These are phyloP conservation scores for Bremia lactucae DNA, from an alignment of 352 stramenopile species.

Conservation along the genomic window DNA sequence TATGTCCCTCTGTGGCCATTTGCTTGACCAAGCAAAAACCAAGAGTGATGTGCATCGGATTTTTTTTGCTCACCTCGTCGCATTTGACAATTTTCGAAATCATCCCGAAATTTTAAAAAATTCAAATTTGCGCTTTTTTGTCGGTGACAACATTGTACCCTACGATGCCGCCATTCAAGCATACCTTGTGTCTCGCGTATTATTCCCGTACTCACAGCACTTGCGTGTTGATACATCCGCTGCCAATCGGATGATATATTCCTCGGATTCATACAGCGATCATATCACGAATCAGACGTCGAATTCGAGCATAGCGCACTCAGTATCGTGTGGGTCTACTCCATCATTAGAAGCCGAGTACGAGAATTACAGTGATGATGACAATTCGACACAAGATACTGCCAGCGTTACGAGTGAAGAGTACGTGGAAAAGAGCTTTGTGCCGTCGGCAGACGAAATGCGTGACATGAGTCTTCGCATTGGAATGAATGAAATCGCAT, in stretches of 20 bases:
- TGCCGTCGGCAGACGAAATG: conserved; percentile 49
- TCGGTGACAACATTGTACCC: conserved; percentile 45
- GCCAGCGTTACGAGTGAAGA: conserved; percentile 22
- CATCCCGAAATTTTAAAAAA: conserved; percentile 38
- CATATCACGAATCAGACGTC: background rate
- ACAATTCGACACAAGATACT: conserved; percentile 25
- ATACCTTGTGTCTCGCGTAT: conserved; percentile 45
- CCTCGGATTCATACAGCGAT: background rate
- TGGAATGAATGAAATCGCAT: conserved; percentile 65
- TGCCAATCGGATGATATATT: background rate
- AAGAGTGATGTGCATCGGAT: conserved; percentile 38
- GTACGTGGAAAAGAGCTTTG: conserved; percentile 54
- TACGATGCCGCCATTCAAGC: conserved; percentile 54
- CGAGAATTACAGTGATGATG: conserved; percentile 24
- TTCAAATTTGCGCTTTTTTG: conserved; percentile 44
- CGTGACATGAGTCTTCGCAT: conserved; percentile 41
- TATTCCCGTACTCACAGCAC: conserved; percentile 55
- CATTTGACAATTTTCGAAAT: conserved; percentile 48
- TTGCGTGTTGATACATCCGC: conserved; percentile 12
- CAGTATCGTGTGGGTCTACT: background rate
- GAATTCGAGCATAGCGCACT: background rate
- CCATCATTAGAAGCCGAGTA: conserved; percentile 13
- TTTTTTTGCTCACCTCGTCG: conserved; percentile 59
- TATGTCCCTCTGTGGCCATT: conserved; percentile 67
- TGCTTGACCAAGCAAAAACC: conserved; percentile 31